A percentile compares a stretch with the other conserved stretches of the same genome.
These are phyloP conservation scores for Penicillium alfredii DNA, from an alignment of 495 filamentous ascomycete genomes.

Conservation along the genomic window DNA sequence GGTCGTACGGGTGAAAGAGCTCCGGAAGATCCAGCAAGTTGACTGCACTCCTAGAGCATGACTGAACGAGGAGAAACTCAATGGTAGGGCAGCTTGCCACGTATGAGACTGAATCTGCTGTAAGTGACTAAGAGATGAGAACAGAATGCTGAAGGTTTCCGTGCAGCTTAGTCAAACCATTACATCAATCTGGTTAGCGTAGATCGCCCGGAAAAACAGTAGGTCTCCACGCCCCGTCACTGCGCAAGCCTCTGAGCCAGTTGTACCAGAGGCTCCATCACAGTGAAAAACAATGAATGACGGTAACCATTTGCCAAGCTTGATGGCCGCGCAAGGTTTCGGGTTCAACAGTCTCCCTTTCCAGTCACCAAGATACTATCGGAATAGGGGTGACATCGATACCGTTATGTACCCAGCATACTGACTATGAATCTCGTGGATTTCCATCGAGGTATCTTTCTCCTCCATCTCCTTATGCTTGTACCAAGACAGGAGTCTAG, in stretches of 20 bases:
- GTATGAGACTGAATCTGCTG: neutral
- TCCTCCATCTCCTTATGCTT: constrained; percentile 11
- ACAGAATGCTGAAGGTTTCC: constrained; percentile 1
- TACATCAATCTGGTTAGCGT: constrained; percentile 1
- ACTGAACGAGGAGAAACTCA: constrained; percentile 16
- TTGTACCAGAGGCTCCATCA: constrained; percentile 52
- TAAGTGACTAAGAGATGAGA: neutral
- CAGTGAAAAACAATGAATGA: constrained; percentile 48
- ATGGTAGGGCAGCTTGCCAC: neutral
- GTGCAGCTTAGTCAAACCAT: constrained; percentile 5
- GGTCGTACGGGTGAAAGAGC: constrained; percentile 27
- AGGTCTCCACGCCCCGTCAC: constrained; percentile 54
- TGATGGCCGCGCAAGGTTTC: constrained; percentile 34
- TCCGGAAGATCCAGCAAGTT: constrained; percentile 18
- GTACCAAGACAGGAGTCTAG: constrained; percentile 11
- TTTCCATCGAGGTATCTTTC: neutral
- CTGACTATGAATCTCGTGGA: constrained; percentile 8
- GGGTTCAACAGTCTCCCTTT: constrained; percentile 6
- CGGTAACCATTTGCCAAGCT: constrained; percentile 54
- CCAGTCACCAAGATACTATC: constrained; percentile 9
- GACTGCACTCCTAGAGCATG: constrained; percentile 5
- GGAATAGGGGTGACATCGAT: constrained; percentile 15
- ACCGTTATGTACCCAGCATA: constrained; percentile 17
- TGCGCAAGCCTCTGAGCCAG: constrained; percentile 45
- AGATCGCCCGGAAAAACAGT: constrained; percentile 55